Evolutionary conservation across 176 grass and related monocot genomes (phyloP).

Genomic region (Otatea glauca): DNA sequence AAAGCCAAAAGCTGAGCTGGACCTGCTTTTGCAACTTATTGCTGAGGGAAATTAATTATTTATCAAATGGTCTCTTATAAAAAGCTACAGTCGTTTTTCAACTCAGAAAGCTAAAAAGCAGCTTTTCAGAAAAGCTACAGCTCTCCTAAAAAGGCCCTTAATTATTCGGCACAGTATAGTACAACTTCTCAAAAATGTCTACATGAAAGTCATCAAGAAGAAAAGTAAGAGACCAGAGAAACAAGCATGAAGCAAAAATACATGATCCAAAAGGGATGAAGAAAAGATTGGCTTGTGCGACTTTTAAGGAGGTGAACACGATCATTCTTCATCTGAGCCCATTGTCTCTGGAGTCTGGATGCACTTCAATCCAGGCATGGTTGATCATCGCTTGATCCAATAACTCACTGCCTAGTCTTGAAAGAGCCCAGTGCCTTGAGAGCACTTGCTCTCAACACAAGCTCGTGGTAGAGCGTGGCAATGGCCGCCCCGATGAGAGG

Average conservation of each 20-base stretch:
- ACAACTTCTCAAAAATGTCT: neutral
- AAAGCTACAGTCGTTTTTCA: too few relatives aligned
- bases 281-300: constrained; percentile 2
- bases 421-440: constrained; percentile 44
- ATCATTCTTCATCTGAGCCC: constrained; percentile 31
- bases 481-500: constrained; percentile 32
- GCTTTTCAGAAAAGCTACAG: too few relatives aligned
- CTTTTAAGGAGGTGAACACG: constrained; percentile 40
- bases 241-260: neutral
- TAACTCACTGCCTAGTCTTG: neutral
- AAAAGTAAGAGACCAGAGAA: neutral
- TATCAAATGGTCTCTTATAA: too few relatives aligned
- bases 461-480: constrained; percentile 47
- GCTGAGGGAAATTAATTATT: too few relatives aligned
- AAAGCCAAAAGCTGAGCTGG: too few relatives aligned
- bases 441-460: constrained; percentile 37
- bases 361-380: too few relatives aligned
- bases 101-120: too few relatives aligned
- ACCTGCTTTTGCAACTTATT: too few relatives aligned
- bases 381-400: too few relatives aligned
- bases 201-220: neutral
- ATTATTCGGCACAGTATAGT: neutral
- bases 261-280: constrained; percentile 35
- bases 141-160: too few relatives aligned
- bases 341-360: too few relatives aligned